phyloP scores from a whole-genome alignment of 305 asterid genomes.

The Rubia peregrina region DNA sequence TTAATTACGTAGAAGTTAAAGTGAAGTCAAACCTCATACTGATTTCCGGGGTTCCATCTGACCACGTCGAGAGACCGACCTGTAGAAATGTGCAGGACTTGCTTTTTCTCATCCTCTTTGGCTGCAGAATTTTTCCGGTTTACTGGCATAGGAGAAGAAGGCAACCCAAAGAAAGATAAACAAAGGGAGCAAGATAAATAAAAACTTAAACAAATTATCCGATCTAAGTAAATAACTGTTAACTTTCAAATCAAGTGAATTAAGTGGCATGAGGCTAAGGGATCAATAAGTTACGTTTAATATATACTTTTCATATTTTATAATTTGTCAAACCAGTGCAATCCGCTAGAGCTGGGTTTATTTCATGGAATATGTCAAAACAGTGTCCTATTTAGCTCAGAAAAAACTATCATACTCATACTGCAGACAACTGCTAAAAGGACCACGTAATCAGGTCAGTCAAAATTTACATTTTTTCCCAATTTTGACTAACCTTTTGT shows the following conservation, averaged over 20 bases:
- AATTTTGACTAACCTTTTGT: background rate
- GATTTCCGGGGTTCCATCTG: conserved; percentile 84
- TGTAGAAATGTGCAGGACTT: conserved; percentile 61
- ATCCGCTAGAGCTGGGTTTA: background rate
- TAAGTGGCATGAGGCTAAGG: background rate
- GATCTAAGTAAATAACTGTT: background rate
- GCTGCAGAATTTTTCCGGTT: conserved; percentile 27
- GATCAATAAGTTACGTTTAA: background rate
- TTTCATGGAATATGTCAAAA: background rate
- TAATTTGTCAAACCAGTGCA: background rate
- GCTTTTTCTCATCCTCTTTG: conserved; percentile 71
- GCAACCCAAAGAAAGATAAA: background rate
- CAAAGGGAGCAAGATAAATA: background rate
- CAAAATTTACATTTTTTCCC: background rate
- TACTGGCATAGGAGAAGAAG: conserved; percentile 11
- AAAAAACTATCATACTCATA: background rate
- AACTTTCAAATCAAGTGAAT: background rate
- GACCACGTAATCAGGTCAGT: background rate
- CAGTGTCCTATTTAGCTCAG: background rate
- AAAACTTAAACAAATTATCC: background rate
- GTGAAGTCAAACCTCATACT: conserved; percentile 60
- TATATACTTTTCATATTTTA: background rate
- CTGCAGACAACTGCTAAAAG: background rate
- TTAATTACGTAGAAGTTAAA: conserved; percentile 16
- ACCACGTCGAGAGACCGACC: conserved; percentile 65